Percentiles rank a stretch among this genome's conserved stretches.
Conservation (phyloP, 768 basidiomycete genomes). For the Boletellus sp. region DNA sequence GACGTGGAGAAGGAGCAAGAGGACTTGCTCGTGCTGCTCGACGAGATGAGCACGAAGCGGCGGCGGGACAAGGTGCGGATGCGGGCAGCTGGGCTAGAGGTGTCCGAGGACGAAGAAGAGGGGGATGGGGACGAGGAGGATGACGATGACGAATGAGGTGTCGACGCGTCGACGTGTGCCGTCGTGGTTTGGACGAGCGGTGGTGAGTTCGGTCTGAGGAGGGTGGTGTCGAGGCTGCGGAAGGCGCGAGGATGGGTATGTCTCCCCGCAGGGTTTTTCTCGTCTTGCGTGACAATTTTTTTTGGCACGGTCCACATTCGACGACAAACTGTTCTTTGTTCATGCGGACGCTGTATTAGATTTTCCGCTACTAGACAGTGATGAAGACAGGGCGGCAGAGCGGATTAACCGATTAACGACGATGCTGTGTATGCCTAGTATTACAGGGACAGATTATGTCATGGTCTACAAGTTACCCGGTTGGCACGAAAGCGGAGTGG, state of each 20-base stretch:
- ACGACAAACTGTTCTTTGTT: too few relatives aligned
- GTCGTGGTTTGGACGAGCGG: not conserved
- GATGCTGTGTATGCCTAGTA: not conserved
- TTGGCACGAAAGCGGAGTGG: not conserved
- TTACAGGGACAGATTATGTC: not conserved
- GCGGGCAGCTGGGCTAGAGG: conserved; percentile 72
- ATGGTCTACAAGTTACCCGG: not conserved
- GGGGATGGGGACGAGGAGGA: conserved; percentile 28
- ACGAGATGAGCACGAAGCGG: conserved; percentile 86
- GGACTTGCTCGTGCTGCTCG: conserved; percentile 87
- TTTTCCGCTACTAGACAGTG: too few relatives aligned
- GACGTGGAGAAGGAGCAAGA: conserved; percentile 96
- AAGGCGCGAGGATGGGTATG: too few relatives aligned
- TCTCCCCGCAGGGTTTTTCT: too few relatives aligned
- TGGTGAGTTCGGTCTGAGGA: too few relatives aligned
- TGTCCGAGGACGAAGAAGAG: conserved; percentile 89
- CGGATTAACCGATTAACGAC: too few relatives aligned
- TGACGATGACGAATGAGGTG: not conserved
- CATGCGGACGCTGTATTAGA: too few relatives aligned
- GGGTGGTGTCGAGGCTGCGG: too few relatives aligned
- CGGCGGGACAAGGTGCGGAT: conserved; percentile 78
- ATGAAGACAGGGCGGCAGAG: too few relatives aligned
- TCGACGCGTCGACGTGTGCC: not conserved
- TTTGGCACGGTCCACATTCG: too few relatives aligned
- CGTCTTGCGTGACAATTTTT: too few relatives aligned